Percentiles rank a stretch among this genome's conserved stretches.
Evolutionary conservation across 345 rosid species (phyloP).

Genomic region (Nephelium lappaceum): DNA sequence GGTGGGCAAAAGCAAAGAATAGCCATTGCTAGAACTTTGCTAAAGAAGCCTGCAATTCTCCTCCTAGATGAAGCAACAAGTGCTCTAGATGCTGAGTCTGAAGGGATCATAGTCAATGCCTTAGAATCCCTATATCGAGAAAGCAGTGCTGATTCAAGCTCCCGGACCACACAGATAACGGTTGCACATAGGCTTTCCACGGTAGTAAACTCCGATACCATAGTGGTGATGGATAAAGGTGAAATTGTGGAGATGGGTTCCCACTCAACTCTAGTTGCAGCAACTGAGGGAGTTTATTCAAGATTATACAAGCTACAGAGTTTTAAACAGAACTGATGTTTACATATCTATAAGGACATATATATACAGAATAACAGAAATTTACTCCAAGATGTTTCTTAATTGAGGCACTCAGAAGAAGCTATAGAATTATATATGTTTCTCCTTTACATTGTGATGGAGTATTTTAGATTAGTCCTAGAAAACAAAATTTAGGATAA

Average conservation of each 20-base stretch:
- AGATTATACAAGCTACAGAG: constrained; percentile 60
- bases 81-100: constrained; percentile 82
- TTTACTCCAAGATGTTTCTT: not conserved
- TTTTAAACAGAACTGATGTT: constrained; percentile 12
- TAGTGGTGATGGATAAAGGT: constrained; percentile 74
- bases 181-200: constrained; percentile 89
- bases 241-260: constrained; percentile 73
- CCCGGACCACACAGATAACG: constrained; percentile 56
- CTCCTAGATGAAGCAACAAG: constrained; percentile 91
- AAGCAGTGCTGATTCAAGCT: constrained; percentile 25
- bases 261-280: constrained; percentile 52
- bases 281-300: constrained; percentile 66
- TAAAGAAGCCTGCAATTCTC: constrained; percentile 58
- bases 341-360: not conserved
- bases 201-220: constrained; percentile 59
- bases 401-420: not conserved
- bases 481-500: no score
- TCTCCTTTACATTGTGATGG: not conserved
- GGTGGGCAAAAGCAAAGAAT: constrained; percentile 71
- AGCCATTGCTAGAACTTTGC: constrained; percentile 59
- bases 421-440: not conserved
- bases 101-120: constrained; percentile 56
- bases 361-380: not conserved
- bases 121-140: constrained; percentile 47
- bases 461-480: no score